Evolutionary conservation across 139 green algal species (phyloP).

Genomic region (Volvox africanus): DNA sequence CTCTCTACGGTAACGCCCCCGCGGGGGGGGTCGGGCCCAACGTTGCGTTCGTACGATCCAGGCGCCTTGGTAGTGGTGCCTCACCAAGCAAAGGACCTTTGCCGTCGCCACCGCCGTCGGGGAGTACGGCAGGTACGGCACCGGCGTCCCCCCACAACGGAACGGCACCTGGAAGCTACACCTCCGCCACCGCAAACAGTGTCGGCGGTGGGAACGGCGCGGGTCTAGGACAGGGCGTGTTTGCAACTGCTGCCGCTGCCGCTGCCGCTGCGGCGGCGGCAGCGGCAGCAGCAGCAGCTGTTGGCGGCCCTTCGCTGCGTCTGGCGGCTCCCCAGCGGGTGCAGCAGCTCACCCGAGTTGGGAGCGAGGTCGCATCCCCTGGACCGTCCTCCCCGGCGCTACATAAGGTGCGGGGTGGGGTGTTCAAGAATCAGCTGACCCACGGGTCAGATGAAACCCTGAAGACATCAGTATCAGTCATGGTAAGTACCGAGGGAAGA

Average conservation of each 20-base stretch:
- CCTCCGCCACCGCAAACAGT: neutral
- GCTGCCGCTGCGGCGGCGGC: neutral
- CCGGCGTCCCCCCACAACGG: neutral
- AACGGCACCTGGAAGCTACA: neutral
- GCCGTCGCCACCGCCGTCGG: neutral
- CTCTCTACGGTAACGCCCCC: neutral
- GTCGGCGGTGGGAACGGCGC: neutral
- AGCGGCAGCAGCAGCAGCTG: neutral
- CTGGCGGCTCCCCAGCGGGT: neutral
- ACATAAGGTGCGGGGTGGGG: neutral
- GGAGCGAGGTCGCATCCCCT: neutral
- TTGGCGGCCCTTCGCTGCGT: neutral
- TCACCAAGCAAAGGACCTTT: neutral
- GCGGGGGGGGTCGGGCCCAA: neutral
- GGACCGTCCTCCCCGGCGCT: neutral
- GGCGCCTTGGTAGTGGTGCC: neutral
- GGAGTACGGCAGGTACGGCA: neutral
- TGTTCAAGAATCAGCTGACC: no score
- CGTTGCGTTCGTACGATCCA: constrained; percentile 9
- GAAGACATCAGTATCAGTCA: no score
- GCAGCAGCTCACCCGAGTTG: neutral
- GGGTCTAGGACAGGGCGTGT: neutral
- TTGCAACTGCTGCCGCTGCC: neutral
- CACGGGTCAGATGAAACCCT: no score
- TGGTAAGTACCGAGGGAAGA: no score